Evolutionary conservation across 306 rosid species (phyloP), one percentile per base, ranked within the genome.

Genomic region (Citrullus colocynthis): DNA sequence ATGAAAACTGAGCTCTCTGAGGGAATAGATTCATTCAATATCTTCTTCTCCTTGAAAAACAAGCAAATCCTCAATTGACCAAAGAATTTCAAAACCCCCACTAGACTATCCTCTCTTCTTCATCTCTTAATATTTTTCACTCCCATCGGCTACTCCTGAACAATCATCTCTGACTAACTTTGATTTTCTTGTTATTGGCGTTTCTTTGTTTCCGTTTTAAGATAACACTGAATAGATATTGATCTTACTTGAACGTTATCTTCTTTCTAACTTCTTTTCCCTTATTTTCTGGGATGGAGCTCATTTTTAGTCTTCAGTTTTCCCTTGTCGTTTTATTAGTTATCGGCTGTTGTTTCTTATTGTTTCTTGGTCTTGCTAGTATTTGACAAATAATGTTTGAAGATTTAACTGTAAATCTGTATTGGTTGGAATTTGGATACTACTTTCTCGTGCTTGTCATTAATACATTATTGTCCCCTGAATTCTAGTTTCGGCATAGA

Each of bases 61-160:
- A 49, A 3, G 64, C 34, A 59, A 59, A 59, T 59, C 6, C 36
- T 21, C 2, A 59, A 59, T 10, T 10, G 36, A 59, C 62, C 2
- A 14, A 20, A 45, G 9, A 77, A 74, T 88, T 86, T 80, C 77
- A 85, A 86, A 90, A 86, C 87, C 39, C 39, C 6, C 83, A 48
- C 77, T 48, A 32, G 36, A 64, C 71, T 10, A 28, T 42, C 39
- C 51, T 72, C 60, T 30, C 49, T 63, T 14, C 18, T 15, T 32
- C 56, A 30, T 30, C 69, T 48, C 65, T 9, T 48, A 30, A 24
- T 15, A 30, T 10, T 51, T 51, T 32, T 57, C 65, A 44, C 49
- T 9, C 44, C 48, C 18, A 66, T 36, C 54, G 69, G 79, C 41
- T 10, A 64, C 51, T 75, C 59, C 59, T 3, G 32, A n/a, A 41